Base-by-base conservation (phyloP, 305 asterid genomes). In the Salvia sclarea region DNA sequence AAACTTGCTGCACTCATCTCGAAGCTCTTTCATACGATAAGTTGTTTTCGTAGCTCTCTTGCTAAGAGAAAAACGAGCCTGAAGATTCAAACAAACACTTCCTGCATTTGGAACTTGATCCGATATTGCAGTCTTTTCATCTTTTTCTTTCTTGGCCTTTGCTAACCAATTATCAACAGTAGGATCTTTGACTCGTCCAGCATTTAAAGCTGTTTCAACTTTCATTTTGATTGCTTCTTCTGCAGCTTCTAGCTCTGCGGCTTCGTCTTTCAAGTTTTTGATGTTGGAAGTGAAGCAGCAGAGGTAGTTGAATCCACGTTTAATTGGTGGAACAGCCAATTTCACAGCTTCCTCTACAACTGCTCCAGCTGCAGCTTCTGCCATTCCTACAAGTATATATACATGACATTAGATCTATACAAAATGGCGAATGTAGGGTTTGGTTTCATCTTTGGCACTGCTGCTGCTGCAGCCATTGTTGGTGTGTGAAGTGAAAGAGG, bases 101-200 rank as follows among this genome's bases (percentile, higher is more conserved):
- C n/a, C n/a, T n/a, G n/a, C n/a, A n/a, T n/a, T n/a, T n/a, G n/a
- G n/a, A n/a, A n/a, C n/a, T n/a, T n/a, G n/a, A n/a, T n/a, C n/a
- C n/a, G n/a, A n/a, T n/a, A n/a, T n/a, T 28, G 28, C n/a, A n/a
- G 47, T 2, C 11, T 7, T 0, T 9, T 10, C 0, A 20, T 66
- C 3, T n/a, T n/a, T n/a, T n/a, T n/a, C n/a, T n/a, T n/a, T 14
- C 7, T 20, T 3, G 54, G 25, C 18, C 6, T 17, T 47, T 7
- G 1, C 12, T 18, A 75, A 28, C 82, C 83, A 78, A 0, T 79
- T 75, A 21, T 35, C 53, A 18, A 0, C 4, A 1, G 68, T 76
- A 1, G 12, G 40, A 17, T 14, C 65, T n/a, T n/a, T n/a, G 9
- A 73, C 67, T n/a, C n/a, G 2, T 48, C 3, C 35, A n/a, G n/a